Base-by-base conservation (phyloP, 2,329 filamentous ascomycete genomes). In the Akanthomyces dipterigenus region DNA sequence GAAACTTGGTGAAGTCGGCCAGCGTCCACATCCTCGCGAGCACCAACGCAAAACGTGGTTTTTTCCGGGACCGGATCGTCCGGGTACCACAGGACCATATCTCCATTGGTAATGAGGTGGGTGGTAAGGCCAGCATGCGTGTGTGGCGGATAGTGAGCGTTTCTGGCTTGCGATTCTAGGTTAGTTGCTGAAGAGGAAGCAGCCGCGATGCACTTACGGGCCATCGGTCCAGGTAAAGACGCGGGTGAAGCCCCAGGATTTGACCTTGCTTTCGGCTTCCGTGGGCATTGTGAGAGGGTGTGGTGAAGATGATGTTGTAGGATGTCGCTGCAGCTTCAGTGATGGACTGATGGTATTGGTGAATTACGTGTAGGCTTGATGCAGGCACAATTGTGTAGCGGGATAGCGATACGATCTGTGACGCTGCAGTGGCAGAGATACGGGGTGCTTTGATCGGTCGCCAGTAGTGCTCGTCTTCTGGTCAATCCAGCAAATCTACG, bases 221-320 rank as follows among this genome's bases (percentile, higher is more conserved):
- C 78, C 75, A 72, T 91, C 88, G 8, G 81, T 85, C 88, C 88
- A 91, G 3, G 87, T 90, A 65, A 89, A 89, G 68, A 89, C 87
- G 55, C 85, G 78, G 3, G 71, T 66, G 70, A 90, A 91, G 1
- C 88, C 88, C 88, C 88, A 90, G 1, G 82, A 83, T 40, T 79
- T 79, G 28, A 91, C 88, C 68, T 88, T 76, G 55, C 76, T 74
- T 70, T 91, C 87, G 42, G 69, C 66, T 42, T 68, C 63, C 26
- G 63, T 67, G 28, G 62, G 66, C 72, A 73, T 74, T 18, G 3
- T 45, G 34, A 16, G 20, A 16, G 7, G 31, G 18, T 11, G 14
- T 8, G 11, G 31, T 18, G n/a, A n/a, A 9, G 36, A 43, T 14
- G 22, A 12, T 46, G 42, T 38, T 26, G 46, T n/a, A 43, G 51